Evolutionary conservation across 1,284 basidiomycete genomes (phyloP), one percentile per base, ranked within the genome.

Genomic region (Rhodotorula sp.): DNA sequence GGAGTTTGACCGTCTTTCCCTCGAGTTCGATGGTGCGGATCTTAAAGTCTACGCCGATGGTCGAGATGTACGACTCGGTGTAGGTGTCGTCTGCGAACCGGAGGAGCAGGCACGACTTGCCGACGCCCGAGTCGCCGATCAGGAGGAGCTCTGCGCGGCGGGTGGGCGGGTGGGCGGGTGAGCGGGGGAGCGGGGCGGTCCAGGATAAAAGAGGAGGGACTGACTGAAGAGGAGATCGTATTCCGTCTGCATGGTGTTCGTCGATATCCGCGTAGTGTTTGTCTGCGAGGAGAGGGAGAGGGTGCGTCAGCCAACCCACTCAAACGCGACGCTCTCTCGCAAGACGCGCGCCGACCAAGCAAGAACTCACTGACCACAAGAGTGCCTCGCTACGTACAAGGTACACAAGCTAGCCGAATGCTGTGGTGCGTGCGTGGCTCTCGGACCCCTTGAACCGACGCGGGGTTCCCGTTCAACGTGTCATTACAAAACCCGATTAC

Each of bases 21-120:
- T 99, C 97, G 67, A 99, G 87, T 83, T 99, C 97, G 82, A 99
- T 98, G 61, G 97, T 99, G 79, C 97, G 87, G 85, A 99, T 99
- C 90, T 99, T 99, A 86, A 99, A 99, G 85, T 99, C 97, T 71
- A 99, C 80, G 59, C 82, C 81, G 62, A 80, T 78, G 74, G 81
- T 83, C 45, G 82, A 83, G 73, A 83, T 83, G 77, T 83, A 83
- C 34, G 79, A 80, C 68, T 83, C 82, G 49, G 82, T 83, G 77
- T 83, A 83, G 64, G 82, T 82, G 78, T 83, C 83, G 78, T 83
- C 83, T 61, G 81, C 81, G 76, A 83, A 83, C 57, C 82, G 81
- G 56, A 83, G 79, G 52, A 83, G 79, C 38, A 83, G 76, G 79
- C 83, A 83, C 45, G 81, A 83, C 88, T 95, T 95, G 81, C 95